Evolutionary conservation across 2,329 filamentous ascomycete genomes (phyloP), one percentile per base, ranked within the genome.

Genomic region (Diplocarpon rosae): DNA sequence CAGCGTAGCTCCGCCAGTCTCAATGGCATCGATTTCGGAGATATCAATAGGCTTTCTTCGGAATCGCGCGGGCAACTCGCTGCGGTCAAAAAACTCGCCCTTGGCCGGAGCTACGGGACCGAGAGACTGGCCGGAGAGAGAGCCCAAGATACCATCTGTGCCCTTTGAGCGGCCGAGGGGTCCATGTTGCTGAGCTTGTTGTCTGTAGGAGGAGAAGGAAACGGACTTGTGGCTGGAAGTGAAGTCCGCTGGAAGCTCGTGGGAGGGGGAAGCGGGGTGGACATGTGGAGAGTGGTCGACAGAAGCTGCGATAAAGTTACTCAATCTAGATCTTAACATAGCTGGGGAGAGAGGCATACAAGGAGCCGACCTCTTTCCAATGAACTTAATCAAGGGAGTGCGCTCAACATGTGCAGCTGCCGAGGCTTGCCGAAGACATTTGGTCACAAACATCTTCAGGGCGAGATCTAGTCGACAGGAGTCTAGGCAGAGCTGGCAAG

Each of bases 21-120:
- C 88, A 60, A 98, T 76, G 16, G 88, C 89, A 65, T 96, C 92
- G 49, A 98, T 98, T 75, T 98, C 92, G 35, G 80, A 80, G 56
- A 80, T 66, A 31, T 76, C 81, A 67, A 89, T 84, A 11, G 78
- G 75, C 39, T 76, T 69, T 53, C 87, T 76, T 60, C 81, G 78
- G 76, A 95, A 98, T 58, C 90, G 78, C 51, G 71, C 63, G 14
- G 92, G 90, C 17, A 98, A 79, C 68, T 98, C 85, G 56, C 78
- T 85, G 56, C 88, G 79, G 66, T 96, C 92, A 63, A 95, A 95
- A 66, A 75, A 87, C 64, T 86, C 70, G 56, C 90, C 90, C 59
- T 78, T 66, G 48, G 74, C 73, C 31, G 89, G 74, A 54, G 74
- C 63, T 50, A 96, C 71, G 11, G 84, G 68, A 37, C 90, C 89